Percentiles rank a stretch among this genome's conserved stretches.
Evolutionary conservation across 768 basidiomycete genomes (phyloP).

Genomic region (Lactarius trivialis): DNA sequence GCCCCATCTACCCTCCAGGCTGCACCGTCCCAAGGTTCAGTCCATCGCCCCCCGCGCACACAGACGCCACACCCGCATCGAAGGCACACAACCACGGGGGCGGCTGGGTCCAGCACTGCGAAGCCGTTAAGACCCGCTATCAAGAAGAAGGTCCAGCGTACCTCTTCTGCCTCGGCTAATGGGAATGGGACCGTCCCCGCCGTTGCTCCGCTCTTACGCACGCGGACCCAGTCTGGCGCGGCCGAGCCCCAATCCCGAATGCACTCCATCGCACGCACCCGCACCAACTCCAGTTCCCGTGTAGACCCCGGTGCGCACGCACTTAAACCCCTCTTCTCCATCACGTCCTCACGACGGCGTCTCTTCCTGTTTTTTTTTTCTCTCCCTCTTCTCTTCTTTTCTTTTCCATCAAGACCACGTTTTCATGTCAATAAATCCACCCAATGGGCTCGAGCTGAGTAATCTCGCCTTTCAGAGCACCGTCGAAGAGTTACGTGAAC

Average conservation of each 20-base stretch:
- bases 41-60: constrained; percentile 12
- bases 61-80: constrained; percentile 29
- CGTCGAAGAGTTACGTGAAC: constrained; percentile 50
- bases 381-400: neutral
- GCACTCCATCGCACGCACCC: constrained; percentile 31
- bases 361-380: too few species aligned
- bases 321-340: neutral
- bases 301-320: constrained; percentile 27
- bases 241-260: constrained; percentile 25
- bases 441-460: constrained; percentile 51
- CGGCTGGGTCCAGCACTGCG: neutral
- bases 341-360: constrained; percentile 1
- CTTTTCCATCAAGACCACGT: constrained; percentile 50
- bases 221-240: constrained; percentile 39
- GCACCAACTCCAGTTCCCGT: constrained; percentile 31
- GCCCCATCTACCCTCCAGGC: constrained; percentile 11
- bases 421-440: constrained; percentile 61
- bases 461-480: constrained; percentile 45
- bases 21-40: neutral
- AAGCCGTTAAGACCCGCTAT: constrained; percentile 49
- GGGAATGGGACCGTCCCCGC: constrained; percentile 23
- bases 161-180: neutral
- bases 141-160: constrained; percentile 44
- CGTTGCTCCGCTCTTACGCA: constrained; percentile 26
- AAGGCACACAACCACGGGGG: constrained; percentile 33